These are phyloP conservation scores for Lepraria neglecta DNA, from an alignment of 495 filamentous ascomycete genomes.

Conservation along the genomic window DNA sequence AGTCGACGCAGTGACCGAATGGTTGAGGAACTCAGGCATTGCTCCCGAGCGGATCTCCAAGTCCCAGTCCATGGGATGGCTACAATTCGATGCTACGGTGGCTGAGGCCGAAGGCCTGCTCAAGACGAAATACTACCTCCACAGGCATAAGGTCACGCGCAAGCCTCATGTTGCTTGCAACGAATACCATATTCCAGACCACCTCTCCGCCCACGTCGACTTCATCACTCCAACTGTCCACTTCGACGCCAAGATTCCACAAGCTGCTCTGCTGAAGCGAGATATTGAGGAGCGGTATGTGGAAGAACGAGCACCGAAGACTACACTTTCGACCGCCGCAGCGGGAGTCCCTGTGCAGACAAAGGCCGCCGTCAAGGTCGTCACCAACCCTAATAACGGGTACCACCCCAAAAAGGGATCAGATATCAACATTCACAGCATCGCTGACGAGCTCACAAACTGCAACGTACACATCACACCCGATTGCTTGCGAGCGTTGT, in stretches of 20 bases:
- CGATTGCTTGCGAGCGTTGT: slow-evolving; percentile 50
- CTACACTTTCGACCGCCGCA: slow-evolving; percentile 20
- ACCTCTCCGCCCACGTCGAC: slow-evolving; percentile 49
- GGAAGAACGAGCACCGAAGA: slow-evolving; percentile 1
- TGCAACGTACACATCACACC: slow-evolving; percentile 47
- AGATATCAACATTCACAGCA: slow-evolving; percentile 23
- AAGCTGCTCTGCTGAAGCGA: slow-evolving; percentile 12
- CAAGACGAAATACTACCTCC: slow-evolving; percentile 53
- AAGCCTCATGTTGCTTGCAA: slow-evolving; percentile 47
- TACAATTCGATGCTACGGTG: slow-evolving; percentile 47
- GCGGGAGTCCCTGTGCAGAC: slow-evolving; percentile 28
- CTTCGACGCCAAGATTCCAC: slow-evolving; percentile 29
- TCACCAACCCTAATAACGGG: slow-evolving; percentile 24
- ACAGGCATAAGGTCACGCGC: slow-evolving; percentile 42
- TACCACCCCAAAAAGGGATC: slow-evolving; percentile 33
- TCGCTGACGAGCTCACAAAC: slow-evolving; percentile 29
- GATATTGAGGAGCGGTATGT: slow-evolving; percentile 1
- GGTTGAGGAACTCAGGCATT: slow-evolving; percentile 49
- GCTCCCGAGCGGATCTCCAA: slow-evolving; percentile 40
- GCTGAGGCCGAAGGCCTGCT: slow-evolving; percentile 52
- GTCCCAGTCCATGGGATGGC: slow-evolving; percentile 42
- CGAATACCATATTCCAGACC: slow-evolving; percentile 48
- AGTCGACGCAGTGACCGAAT: slow-evolving; percentile 41
- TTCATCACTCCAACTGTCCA: slow-evolving; percentile 49
- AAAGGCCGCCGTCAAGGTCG: slow-evolving; percentile 26